Base-by-base conservation (phyloP, 192 early-diverging fungal genomes). In the Coemansia sp. region DNA sequence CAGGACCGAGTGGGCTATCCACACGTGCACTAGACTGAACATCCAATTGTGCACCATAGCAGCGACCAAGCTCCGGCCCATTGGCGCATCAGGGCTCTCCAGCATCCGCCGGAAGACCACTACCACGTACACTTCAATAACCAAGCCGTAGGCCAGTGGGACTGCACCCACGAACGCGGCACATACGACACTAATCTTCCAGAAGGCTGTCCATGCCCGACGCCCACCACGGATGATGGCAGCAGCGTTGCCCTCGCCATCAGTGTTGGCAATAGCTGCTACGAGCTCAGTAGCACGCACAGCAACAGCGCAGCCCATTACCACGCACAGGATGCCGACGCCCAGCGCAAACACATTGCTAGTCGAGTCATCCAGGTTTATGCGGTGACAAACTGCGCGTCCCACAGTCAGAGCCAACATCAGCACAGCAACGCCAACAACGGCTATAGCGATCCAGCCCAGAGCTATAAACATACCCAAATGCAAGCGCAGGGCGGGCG, bases 321-420 rank as follows among this genome's bases (percentile, higher is more conserved):
- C 51, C 38, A 89, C 66, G 21, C 17, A 19, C 62, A 90, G 87
- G 31, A 91, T 60, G 1, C 97, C 97, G 27, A 93, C 58, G 2
- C 85, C 67, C 59, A 93, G 87, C 19, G 93, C 75, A 68, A 94
- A 90, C 12, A 95, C 46, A 71, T 98, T 96, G 72, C 95, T 93
- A 1, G 90, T 78, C 1, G 86, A 84, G 17, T 36, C 59, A 3
- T 23, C 59, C 4, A 8, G 1, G 36, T 60, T 42, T 46, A 76
- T 34, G n/a, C 29, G 61, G 32, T 4, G 32, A 45, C 64, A 87
- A 67, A 81, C 82, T 75, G 70, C 37, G 59, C 85, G 85, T 10
- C 80, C 75, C 46, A 86, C 72, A 1, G 75, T 72, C 7, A 89
- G 69, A 21, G 88, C 74, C 27, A 84, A 68, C 8, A 85, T 46